Base-by-base conservation (phyloP, 768 basidiomycete species). In the Tulasnella sp. region DNA sequence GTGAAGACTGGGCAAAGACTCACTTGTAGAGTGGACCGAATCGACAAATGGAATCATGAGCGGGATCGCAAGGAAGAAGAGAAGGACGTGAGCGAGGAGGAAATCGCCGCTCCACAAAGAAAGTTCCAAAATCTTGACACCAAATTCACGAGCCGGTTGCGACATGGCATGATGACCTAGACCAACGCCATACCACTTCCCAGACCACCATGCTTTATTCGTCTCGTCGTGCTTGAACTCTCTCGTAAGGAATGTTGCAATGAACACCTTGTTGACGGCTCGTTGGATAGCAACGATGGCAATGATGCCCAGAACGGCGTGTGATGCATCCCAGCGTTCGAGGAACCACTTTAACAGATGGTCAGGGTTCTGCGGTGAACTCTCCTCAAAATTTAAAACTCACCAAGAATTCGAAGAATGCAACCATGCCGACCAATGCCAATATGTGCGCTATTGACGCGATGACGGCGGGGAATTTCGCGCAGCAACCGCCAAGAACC, bases 181-280 rank as follows among this genome's bases (percentile, higher is more conserved):
- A 5, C 96, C 96, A 76, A 96, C 93, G 64, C 97, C 97, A 85
- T 96, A 97, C 98, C 98, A 98, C 85, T 92, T 89, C 73, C 96
- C 97, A 44, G 97, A 97, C 98, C 98, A 99, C 97, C 97, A 99
- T 9, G 97, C 97, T 40, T 96, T 90, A 87, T 99, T 99, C 48
- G 96, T 97, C 87, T 99, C 97, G 85, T 99, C 98, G 85, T 99
- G 96, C 88, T 99, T 99, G 90, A 98, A 98, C 86, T 99, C 98
- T 82, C 98, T 93, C 58, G 96, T 94, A 50, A 99, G 88, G 91
- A 97, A 96, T 81, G 97, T 93, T 0, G 97, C 89, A 84, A 99
- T 99, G 79, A 98, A 88, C 81, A 96, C 89, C 89, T 99, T 99
- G 90, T 97, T 93, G 81, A 98, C 87, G 24, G 94, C 94, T 76